Percentiles rank a stretch among this genome's conserved stretches.
These are phyloP conservation scores for Trametes cinnabarina DNA, from an alignment of 768 basidiomycete genomes.

Conservation along the genomic window DNA sequence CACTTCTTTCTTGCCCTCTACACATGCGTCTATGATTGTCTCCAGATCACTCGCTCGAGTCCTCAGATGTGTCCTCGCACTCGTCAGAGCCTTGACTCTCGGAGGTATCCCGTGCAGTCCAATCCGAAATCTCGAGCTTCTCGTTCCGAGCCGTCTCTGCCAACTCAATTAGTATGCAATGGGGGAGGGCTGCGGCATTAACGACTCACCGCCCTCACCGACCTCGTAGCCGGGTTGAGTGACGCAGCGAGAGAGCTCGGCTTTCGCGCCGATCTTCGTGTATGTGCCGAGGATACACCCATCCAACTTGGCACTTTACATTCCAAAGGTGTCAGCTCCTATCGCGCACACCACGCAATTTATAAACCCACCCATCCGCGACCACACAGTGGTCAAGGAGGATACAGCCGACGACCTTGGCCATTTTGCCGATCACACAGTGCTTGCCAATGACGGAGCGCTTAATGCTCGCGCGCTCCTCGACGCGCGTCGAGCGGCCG, in stretches of 20 bases:
- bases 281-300: slow-evolving; percentile 73
- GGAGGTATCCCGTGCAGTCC: slow-evolving; percentile 41
- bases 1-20: slow-evolving; percentile 5
- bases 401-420: slow-evolving; percentile 79
- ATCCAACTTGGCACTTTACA: slow-evolving; percentile 66
- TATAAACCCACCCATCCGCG: slow-evolving; percentile 69
- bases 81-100: slow-evolving; percentile 26
- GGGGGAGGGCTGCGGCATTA: background rate
- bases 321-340: no score
- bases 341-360: background rate
- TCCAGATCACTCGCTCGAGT: slow-evolving; percentile 17
- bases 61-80: slow-evolving; percentile 21
- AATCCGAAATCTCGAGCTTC: slow-evolving; percentile 55
- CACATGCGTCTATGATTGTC: background rate
- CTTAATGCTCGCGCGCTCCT: slow-evolving; percentile 77
- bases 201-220: slow-evolving; percentile 49
- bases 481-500: slow-evolving; percentile 78
- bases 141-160: slow-evolving; percentile 56
- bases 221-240: slow-evolving; percentile 81
- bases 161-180: background rate
- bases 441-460: slow-evolving; percentile 53
- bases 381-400: slow-evolving; percentile 87
- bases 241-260: slow-evolving; percentile 64
- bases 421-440: slow-evolving; percentile 57
- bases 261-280: slow-evolving; percentile 69